Evolutionary conservation across 2,329 filamentous ascomycete genomes (phyloP), one percentile per base, ranked within the genome.

Genomic region (Calonectria ilicicola): DNA sequence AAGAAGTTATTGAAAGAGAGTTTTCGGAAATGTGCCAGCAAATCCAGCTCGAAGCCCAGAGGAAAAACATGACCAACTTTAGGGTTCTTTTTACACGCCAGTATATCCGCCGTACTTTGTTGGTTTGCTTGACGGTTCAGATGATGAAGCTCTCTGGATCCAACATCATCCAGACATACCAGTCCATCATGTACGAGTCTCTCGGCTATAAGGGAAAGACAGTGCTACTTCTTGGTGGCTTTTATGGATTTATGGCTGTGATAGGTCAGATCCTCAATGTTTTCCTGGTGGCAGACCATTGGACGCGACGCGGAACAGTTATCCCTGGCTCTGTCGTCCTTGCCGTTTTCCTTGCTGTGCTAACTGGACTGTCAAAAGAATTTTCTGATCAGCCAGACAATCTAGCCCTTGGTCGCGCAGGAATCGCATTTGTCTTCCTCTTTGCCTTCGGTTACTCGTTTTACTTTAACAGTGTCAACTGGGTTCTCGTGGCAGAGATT

Each of bases 181-280:
- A 83, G 66, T 77, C 74, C 2, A 74, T 83, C 29, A 73, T 83
- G 69, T 83, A 85, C 63, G 84, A 85, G 73, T 83, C 86, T 46
- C 83, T 89, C 64, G 86, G 85, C 72, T 86, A 87, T 26, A 85
- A 87, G 69, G 87, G 87, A 77, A 85, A 85, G 72, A 84, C 85
- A 7, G 84, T 87, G 29, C 82, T 89, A 8, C 81, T 89, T 26
- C 88, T 87, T 38, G 86, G 86, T 65, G 87, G 86, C n/a, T 85
- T 86, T 35, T 83, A 83, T 49, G 82, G 82, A 15, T 78, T 82
- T 26, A 83, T 82, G 80, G 81, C 78, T 2, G 72, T 83, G 3
- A 69, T 81, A 3, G 81, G 81, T 8, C 82, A 83, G 69, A 72
- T 82, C 21, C 80, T 83, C 60, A 81, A 81, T 47, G 67, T 83